A percentile compares a stretch with the other conserved stretches of the same genome.
Evolutionary conservation across 805 yeast species (phyloP).

Genomic region (Allodekkera sacchari): DNA sequence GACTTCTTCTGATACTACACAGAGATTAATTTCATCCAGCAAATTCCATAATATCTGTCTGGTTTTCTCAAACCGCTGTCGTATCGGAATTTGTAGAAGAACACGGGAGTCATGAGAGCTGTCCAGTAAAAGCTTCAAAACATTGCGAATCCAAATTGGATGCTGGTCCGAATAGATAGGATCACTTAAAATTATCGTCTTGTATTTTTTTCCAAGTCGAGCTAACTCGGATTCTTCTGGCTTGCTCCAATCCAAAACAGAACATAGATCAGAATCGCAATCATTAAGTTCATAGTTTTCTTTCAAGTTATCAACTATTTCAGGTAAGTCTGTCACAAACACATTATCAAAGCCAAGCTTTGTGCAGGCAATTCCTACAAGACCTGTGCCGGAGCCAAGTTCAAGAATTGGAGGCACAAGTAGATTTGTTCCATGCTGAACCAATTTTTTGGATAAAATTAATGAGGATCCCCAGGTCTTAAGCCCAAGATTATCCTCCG

Average conservation of each 20-base stretch:
- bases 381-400: conserved; percentile 94
- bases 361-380: conserved; percentile 69
- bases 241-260: conserved; percentile 70
- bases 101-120: conserved; percentile 32
- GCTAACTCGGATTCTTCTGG: conserved; percentile 29
- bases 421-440: conserved; percentile 15
- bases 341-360: conserved; percentile 38
- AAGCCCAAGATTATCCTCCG: conserved; percentile 80
- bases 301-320: conserved; percentile 60
- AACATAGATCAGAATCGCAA: conserved; percentile 14
- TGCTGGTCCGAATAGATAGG: conserved; percentile 83
- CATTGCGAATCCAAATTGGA: conserved; percentile 61
- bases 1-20: conserved; percentile 27
- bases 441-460: conserved; percentile 51
- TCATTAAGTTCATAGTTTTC: conserved; percentile 52
- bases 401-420: conserved; percentile 43
- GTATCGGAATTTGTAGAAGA: conserved; percentile 66
- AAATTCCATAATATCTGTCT: conserved; percentile 53
- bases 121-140: conserved; percentile 43
- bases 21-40: conserved; percentile 29
- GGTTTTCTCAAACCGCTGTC: conserved; percentile 59
- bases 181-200: conserved; percentile 69
- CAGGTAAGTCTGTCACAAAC: conserved; percentile 68
- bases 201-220: conserved; percentile 28
- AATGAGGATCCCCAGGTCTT: conserved; percentile 96